Evolutionary conservation across 768 basidiomycete species (phyloP).

Genomic region (Tulasnella sp.): DNA sequence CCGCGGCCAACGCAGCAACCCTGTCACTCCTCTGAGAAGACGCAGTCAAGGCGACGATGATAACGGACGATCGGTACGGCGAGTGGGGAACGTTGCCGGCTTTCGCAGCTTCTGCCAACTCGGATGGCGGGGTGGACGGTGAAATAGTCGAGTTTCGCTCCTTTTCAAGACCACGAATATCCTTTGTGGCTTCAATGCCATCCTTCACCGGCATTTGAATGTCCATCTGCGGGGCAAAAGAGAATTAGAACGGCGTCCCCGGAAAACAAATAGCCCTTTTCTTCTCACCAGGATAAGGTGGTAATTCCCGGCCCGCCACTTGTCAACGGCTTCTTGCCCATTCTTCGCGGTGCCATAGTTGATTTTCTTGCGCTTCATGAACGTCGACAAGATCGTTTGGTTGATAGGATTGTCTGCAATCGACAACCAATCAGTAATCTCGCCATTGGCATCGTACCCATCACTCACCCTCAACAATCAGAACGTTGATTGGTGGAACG

Average conservation of each 20-base stretch:
- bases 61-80: slow-evolving; percentile 78
- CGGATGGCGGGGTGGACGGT: slow-evolving; percentile 58
- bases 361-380: slow-evolving; percentile 93
- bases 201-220: slow-evolving; percentile 99
- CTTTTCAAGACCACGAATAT: slow-evolving; percentile 82
- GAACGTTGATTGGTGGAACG: slow-evolving; percentile 92
- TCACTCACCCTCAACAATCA: slow-evolving; percentile 89
- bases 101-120: slow-evolving; percentile 38
- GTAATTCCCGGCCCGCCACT: slow-evolving; percentile 88
- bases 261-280: neutral
- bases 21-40: slow-evolving; percentile 92
- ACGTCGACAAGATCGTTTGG: slow-evolving; percentile 93
- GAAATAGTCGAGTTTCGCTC: slow-evolving; percentile 55
- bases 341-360: slow-evolving; percentile 92
- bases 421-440: neutral
- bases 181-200: slow-evolving; percentile 93
- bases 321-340: slow-evolving; percentile 90
- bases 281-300: slow-evolving; percentile 84
- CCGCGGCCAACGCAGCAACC: slow-evolving; percentile 93
- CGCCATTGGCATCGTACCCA: no score
- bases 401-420: slow-evolving; percentile 92
- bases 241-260: neutral
- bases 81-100: slow-evolving; percentile 41
- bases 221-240: slow-evolving; percentile 67
- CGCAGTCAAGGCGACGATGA: slow-evolving; percentile 98